These are phyloP conservation scores for Phialocephala sp. DNA, from an alignment of 2,329 filamentous ascomycete genomes.

Conservation along the genomic window DNA sequence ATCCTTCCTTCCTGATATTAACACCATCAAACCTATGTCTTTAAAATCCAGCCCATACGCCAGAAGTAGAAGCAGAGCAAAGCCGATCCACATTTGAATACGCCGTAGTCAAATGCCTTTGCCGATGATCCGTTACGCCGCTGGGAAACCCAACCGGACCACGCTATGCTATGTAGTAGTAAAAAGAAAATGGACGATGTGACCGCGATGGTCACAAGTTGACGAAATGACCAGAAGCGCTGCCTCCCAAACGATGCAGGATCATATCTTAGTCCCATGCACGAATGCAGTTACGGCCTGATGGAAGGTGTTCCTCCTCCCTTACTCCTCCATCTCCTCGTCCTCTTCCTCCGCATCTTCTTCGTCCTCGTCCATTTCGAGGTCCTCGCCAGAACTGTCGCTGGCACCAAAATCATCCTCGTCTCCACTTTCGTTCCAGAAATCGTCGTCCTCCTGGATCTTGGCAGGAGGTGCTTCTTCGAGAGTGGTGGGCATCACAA, in stretches of 20 bases:
- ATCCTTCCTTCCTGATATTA: neutral
- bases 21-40: neutral
- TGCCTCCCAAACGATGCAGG: neutral
- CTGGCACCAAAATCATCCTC: slow-evolving; percentile 81
- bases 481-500: slow-evolving; percentile 80
- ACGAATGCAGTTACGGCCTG: neutral
- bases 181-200: slow-evolving; percentile 22
- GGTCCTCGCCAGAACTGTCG: slow-evolving; percentile 66
- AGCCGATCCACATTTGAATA: slow-evolving; percentile 16
- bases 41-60: neutral
- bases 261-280: slow-evolving; percentile 7
- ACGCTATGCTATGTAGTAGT: slow-evolving; percentile 39
- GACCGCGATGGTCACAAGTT: neutral
- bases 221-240: slow-evolving; percentile 10
- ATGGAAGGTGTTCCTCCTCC: slow-evolving; percentile 16
- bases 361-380: slow-evolving; percentile 57
- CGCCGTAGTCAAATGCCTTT: slow-evolving; percentile 23
- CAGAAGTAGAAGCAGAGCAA: slow-evolving; percentile 3
- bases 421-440: slow-evolving; percentile 79
- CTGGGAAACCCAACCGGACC: slow-evolving; percentile 22
- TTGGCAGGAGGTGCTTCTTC: slow-evolving; percentile 66
- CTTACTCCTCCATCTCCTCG: slow-evolving; percentile 34
- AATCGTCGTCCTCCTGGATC: slow-evolving; percentile 76
- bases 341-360: slow-evolving; percentile 57
- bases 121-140: slow-evolving; percentile 32